Base-by-base conservation (phyloP, 2,329 filamentous ascomycete species). In the Trichoderma oligosporum region DNA sequence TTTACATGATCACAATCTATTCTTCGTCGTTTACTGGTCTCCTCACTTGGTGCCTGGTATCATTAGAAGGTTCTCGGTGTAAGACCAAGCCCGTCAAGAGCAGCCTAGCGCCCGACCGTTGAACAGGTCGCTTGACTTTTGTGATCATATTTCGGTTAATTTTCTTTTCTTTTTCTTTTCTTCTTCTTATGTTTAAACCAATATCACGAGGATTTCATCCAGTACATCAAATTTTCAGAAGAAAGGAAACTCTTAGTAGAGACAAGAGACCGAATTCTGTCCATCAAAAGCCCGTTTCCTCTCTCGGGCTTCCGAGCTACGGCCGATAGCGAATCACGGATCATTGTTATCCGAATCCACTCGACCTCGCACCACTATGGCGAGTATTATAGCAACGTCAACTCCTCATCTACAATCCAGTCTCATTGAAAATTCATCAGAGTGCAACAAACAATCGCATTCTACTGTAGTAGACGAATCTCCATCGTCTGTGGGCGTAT, bases 231-330 rank as follows among this genome's bases (percentile, higher is more conserved):
- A n/a, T n/a, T 16, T n/a, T 29, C 12, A 33, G 22, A 14, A 27
- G n/a, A 25, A 35, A 33, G 12, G 7, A 18, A 35, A 12, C 9
- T 33, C 39, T n/a, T n/a, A 35, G 22, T 18, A 12, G 33, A 7
- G 22, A 20, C 27, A 18, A 14, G 7, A 33, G 18, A 35, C 33
- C 16, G 35, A n/a, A 14, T 46, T 24, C 20, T 14, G 29, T 45
- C 22, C 52, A 55, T 55, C 45, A 29, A 47, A 25, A 20, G 42
- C n/a, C 41, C 59, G 54, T 62, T 61, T 54, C 59, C 27, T 24
- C 55, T 62, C 60, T 68, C 66, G 66, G 66, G 66, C 59, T 56
- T 67, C 63, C 64, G 64, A 68, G 54, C 38, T 42, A 46, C 54
- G 22, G 45, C 57, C 59, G 60, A 58, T 36, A 61, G 52, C 54